phyloP scores from a whole-genome alignment of 2,329 filamentous ascomycete genomes.

The Colletotrichum lini region DNA sequence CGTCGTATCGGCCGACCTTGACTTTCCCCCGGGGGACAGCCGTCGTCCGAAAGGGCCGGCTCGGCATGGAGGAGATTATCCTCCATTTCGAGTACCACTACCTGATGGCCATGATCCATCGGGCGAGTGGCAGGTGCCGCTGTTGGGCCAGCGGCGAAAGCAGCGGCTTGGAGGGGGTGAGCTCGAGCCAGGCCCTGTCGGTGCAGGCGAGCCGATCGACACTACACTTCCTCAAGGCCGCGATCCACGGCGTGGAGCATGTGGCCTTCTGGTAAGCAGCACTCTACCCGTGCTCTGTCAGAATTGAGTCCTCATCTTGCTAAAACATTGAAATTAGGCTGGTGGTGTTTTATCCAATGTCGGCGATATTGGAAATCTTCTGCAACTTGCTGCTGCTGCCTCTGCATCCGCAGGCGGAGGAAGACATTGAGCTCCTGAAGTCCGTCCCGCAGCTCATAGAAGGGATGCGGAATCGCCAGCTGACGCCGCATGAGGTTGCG shows the following conservation, averaged over 20 bases:
- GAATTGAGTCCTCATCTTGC: background rate
- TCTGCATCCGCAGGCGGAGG: constrained; percentile 55
- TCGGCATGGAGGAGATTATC: constrained; percentile 63
- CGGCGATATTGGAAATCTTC: constrained; percentile 68
- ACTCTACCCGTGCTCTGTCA: too few species aligned
- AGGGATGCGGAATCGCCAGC: constrained; percentile 50
- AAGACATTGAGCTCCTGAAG: constrained; percentile 63
- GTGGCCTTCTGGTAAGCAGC: constrained; percentile 65
- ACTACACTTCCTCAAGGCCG: constrained; percentile 61
- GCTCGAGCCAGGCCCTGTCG: constrained; percentile 67
- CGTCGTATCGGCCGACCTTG: constrained; percentile 61
- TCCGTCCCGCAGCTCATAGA: constrained; percentile 60
- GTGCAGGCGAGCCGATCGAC: constrained; percentile 71
- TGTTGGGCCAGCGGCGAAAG: constrained; percentile 53
- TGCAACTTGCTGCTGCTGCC: constrained; percentile 68
- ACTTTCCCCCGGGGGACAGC: constrained; percentile 54
- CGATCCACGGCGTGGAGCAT: constrained; percentile 58
- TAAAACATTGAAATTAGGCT: constrained; percentile 54
- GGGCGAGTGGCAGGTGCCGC: constrained; percentile 66
- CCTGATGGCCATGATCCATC: constrained; percentile 68
- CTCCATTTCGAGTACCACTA: constrained; percentile 70
- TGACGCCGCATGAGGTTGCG: constrained; percentile 54
- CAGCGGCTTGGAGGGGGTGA: constrained; percentile 54
- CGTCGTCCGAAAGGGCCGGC: constrained; percentile 46
- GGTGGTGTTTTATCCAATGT: constrained; percentile 70